Evolutionary conservation across 257 asterid species (phyloP).

Genomic region (Schizonepeta tenuifolia): DNA sequence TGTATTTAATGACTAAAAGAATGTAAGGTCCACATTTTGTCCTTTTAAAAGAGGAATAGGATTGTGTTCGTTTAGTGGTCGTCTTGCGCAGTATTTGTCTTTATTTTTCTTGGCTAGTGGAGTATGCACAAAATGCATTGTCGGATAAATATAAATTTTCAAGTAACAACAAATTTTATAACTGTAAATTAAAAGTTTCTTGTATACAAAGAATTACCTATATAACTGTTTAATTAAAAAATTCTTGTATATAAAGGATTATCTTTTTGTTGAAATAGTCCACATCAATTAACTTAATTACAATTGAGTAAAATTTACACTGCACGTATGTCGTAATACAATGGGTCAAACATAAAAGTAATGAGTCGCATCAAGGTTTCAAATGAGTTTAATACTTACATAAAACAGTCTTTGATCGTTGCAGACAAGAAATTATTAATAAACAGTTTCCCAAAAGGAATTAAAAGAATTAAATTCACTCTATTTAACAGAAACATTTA

Average conservation of each 20-base stretch:
- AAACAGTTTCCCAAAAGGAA: too few relatives aligned
- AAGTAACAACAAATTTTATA: not conserved
- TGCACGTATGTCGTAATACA: not conserved
- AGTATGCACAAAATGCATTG: constrained; percentile 4
- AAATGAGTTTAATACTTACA: not conserved
- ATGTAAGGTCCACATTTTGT: not conserved
- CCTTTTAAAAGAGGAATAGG: constrained; percentile 12
- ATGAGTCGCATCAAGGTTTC: constrained; percentile 20
- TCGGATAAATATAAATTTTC: not conserved
- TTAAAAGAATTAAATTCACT: too few relatives aligned
- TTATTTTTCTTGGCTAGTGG: constrained; percentile 19
- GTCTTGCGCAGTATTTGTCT: constrained; percentile 21
- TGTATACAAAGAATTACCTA: too few relatives aligned
- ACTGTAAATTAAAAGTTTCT: too few relatives aligned
- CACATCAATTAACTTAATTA: not conserved
- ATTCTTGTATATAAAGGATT: not conserved
- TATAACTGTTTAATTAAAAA: too few relatives aligned
- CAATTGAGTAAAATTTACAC: not conserved
- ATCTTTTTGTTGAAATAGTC: not conserved
- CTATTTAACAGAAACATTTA: too few relatives aligned
- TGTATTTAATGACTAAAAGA: not conserved
- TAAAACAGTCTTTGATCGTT: too few relatives aligned
- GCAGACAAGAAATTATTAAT: too few relatives aligned
- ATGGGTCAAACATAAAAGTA: constrained; percentile 2
- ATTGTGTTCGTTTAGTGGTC: not conserved